Evolutionary conservation across 176 grass and related monocot genomes (phyloP), one percentile per base, ranked within the genome.

Genomic region (Musa itinerans): DNA sequence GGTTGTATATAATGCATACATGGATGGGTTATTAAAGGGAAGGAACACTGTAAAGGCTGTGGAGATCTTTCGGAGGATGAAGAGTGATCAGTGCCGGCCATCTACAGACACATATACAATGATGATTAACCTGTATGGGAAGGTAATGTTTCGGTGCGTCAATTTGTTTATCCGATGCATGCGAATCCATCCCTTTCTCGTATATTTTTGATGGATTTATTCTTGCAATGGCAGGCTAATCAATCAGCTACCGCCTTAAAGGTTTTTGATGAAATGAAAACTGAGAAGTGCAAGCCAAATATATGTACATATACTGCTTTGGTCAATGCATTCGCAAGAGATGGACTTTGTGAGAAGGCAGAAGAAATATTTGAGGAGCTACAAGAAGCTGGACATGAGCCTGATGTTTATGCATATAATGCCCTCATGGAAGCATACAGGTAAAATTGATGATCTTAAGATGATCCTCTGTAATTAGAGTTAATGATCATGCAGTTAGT

Each of bases 371-470:
- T 97, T 17, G 93, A 97, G 79, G 79, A 90, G 71, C 86, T 97
- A 82, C 90, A 97, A 83, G 81, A 83, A 50, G 83, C 83, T 48
- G 88, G 93, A 23, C 83, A 90, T 53, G 93, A 93, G 26, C 90
- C 93, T 54, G 93, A 97, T 65, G 93, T 90, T 51, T 97, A 97
- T 63, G 87, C 84, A 68, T 90, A 97, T 76, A 97, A 97, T 74
- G 90, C 93, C 12, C 88, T 97, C 55, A 90, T 97, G 90, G 93
- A 97, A 82, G 85, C 89, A 50, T 97, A 97, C 78, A 96, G 84
- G 92, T 95, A 81, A 68, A 24, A 62, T 52, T 51, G 8, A 55
- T 9, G 11, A 78, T n/a, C 10, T 57, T 43, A 26, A 22, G 50
- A 76, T 48, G 23, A 7, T 65, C 49, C 12, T 21, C 52, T 17